phyloP scores from a whole-genome alignment of 2,329 filamentous ascomycete species.

The Monascus ruber region DNA sequence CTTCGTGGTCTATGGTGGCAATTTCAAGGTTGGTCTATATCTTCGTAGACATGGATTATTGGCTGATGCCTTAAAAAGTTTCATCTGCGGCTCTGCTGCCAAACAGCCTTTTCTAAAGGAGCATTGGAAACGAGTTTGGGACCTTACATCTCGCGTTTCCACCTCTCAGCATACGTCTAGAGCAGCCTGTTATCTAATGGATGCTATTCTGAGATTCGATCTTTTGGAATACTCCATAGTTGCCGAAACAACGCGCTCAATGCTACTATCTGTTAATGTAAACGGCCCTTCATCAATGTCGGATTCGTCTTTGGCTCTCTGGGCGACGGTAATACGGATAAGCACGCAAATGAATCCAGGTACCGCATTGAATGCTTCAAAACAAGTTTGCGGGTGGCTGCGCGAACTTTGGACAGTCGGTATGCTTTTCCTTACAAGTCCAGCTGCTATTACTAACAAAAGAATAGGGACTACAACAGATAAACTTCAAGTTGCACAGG shows the following conservation, averaged over 20 bases:
- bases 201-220: slow-evolving; percentile 52
- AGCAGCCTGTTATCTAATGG: slow-evolving; percentile 63
- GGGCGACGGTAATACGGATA: slow-evolving; percentile 56
- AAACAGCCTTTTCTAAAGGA: slow-evolving; percentile 30
- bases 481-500: slow-evolving; percentile 51
- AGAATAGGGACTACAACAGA: slow-evolving; percentile 48
- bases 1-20: slow-evolving; percentile 78
- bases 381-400: slow-evolving; percentile 69
- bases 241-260: slow-evolving; percentile 57
- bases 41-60: neutral
- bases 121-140: slow-evolving; percentile 65
- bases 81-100: slow-evolving; percentile 23
- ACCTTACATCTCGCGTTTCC: slow-evolving; percentile 58
- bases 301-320: slow-evolving; percentile 67
- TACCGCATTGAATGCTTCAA: slow-evolving; percentile 54
- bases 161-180: slow-evolving; percentile 61
- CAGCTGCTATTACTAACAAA: slow-evolving; percentile 1
- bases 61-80: slow-evolving; percentile 12
- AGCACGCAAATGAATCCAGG: slow-evolving; percentile 58
- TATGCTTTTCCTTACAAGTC: slow-evolving; percentile 31
- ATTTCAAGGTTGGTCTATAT: slow-evolving; percentile 54
- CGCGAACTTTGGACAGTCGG: slow-evolving; percentile 72
- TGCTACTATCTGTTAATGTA: slow-evolving; percentile 66
- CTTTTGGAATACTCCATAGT: slow-evolving; percentile 58
- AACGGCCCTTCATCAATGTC: slow-evolving; percentile 67